phyloP scores from a whole-genome alignment of 75 land plant genomes.

The Cryptomeria japonica region DNA sequence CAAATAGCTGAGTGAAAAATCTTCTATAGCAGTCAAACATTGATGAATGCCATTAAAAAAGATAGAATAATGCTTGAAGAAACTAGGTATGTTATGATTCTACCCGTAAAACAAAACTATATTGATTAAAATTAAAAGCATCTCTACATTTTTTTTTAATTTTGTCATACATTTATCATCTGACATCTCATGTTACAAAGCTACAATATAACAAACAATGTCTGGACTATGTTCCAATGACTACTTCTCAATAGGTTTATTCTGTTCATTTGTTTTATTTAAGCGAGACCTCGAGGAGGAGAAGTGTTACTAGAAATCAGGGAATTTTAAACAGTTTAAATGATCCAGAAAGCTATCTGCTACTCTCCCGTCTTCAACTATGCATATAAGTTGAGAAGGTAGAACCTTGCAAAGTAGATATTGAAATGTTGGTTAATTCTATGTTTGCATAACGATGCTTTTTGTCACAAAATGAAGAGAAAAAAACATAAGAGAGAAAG shows the following conservation, averaged over 20 bases:
- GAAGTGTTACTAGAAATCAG: neutral
- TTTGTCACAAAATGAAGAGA: too few relatives aligned
- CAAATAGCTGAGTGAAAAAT: neutral
- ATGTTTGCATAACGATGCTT: too few relatives aligned
- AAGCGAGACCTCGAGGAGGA: neutral
- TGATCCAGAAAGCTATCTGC: neutral
- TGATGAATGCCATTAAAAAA: neutral
- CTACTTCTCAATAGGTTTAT: neutral
- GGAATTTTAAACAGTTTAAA: neutral
- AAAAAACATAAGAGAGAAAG: neutral
- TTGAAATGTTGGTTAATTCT: neutral
- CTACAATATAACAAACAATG: neutral
- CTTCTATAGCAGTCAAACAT: neutral
- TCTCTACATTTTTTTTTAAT: neutral
- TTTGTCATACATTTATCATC: neutral
- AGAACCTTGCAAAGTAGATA: neutral
- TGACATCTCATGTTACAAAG: neutral
- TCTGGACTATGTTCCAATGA: neutral
- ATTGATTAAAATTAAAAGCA: neutral
- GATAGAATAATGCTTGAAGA: neutral
- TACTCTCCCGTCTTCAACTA: neutral
- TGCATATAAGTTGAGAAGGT: neutral
- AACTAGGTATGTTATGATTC: neutral
- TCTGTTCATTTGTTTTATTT: neutral
- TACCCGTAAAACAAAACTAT: constrained; percentile 1